A percentile compares a stretch with the other conserved stretches of the same genome.
Conservation (phyloP, 2,329 filamentous ascomycete genomes). For the Stemphylium lycopersici region DNA sequence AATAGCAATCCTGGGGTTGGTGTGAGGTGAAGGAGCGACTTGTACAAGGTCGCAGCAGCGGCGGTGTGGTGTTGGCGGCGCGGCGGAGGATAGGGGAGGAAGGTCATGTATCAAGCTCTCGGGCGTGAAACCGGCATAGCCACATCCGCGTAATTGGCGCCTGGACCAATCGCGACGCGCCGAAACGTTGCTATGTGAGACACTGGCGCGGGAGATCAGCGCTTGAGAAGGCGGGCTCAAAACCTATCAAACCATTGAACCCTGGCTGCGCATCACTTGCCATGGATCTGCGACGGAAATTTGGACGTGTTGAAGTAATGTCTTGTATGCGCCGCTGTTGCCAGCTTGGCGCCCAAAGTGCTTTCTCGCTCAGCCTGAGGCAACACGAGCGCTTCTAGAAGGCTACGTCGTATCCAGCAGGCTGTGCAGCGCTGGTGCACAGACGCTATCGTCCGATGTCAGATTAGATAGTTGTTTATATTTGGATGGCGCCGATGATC, state of each 20-base stretch:
- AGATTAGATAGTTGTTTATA: not conserved
- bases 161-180: slow-evolving; percentile 27
- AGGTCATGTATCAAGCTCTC: slow-evolving; percentile 25
- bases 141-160: slow-evolving; percentile 20
- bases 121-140: slow-evolving; percentile 37
- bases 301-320: not conserved
- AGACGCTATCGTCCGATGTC: not conserved
- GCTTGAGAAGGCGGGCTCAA: slow-evolving; percentile 19
- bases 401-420: not conserved
- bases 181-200: slow-evolving; percentile 27
- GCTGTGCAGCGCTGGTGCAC: not conserved
- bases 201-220: slow-evolving; percentile 34
- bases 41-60: slow-evolving; percentile 4
- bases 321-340: not conserved
- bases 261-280: slow-evolving; percentile 2
- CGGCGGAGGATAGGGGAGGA: slow-evolving; percentile 18
- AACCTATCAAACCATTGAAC: slow-evolving; percentile 21
- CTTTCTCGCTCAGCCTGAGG: not conserved
- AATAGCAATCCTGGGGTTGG: not conserved
- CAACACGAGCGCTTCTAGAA: not conserved
- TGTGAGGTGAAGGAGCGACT: not conserved
- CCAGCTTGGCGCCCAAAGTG: not conserved
- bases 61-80: slow-evolving; percentile 8
- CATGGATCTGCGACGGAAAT: not conserved
- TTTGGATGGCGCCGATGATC: slow-evolving; percentile 3